These are phyloP conservation scores for Simmondsia chinensis DNA, from an alignment of 148 eudicot species.

Conservation along the genomic window DNA sequence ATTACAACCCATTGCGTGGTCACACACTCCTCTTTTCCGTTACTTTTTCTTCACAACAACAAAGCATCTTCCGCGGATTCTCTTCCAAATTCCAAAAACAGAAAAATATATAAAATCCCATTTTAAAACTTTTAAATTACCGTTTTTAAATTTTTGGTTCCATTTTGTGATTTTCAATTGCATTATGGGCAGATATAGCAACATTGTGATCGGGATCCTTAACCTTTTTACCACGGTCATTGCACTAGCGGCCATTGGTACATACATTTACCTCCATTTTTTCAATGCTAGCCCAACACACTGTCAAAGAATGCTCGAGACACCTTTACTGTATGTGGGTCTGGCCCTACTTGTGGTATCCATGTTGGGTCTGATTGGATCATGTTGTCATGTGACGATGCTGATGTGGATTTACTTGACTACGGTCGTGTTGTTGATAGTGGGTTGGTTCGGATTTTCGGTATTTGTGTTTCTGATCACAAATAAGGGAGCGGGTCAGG, in stretches of 20 bases:
- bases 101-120: too few relatives aligned
- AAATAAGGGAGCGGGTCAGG: constrained; percentile 36
- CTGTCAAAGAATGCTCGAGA: constrained; percentile 23
- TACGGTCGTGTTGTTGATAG: constrained; percentile 17
- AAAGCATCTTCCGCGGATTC: too few relatives aligned
- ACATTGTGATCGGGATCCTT: constrained; percentile 19
- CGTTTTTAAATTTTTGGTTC: too few relatives aligned
- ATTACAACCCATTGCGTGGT: too few relatives aligned
- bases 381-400: constrained; percentile 14
- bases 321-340: constrained; percentile 24
- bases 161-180: too few relatives aligned
- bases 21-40: too few relatives aligned
- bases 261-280: constrained; percentile 18
- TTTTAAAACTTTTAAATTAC: too few relatives aligned
- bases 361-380: constrained; percentile 27
- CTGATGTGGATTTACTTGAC: constrained; percentile 32
- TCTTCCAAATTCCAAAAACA: too few relatives aligned
- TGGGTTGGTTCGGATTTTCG: constrained; percentile 21
- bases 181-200: constrained; percentile 26
- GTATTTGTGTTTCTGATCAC: constrained; percentile 31
- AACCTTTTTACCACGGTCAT: constrained; percentile 22
- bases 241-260: constrained; percentile 15
- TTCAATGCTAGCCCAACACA: constrained; percentile 15
- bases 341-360: constrained; percentile 19
- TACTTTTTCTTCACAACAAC: too few relatives aligned